phyloP scores from a whole-genome alignment of 306 rosid genomes.

The Erythrophleum fordii region DNA sequence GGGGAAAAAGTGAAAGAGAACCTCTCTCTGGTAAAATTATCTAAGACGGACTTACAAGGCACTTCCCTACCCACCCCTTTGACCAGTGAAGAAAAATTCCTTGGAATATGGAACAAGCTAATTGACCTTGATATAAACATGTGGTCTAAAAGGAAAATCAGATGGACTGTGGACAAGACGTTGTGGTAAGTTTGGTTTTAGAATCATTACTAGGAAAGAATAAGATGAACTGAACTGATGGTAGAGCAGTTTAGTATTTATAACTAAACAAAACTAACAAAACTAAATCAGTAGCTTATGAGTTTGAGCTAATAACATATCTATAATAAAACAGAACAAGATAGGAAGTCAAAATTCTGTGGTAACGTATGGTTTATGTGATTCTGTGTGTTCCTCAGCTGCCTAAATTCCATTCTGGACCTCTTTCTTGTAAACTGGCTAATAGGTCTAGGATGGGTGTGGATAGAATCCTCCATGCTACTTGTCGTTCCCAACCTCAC shows the following conservation, averaged over 20 bases:
- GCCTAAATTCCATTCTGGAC: not conserved
- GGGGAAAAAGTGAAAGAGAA: not conserved
- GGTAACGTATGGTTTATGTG: not conserved
- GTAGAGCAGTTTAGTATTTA: not conserved
- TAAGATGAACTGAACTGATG: not conserved
- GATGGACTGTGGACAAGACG: not conserved
- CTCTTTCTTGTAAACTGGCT: not conserved
- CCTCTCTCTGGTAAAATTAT: not conserved
- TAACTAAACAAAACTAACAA: not conserved
- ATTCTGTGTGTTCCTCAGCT: not conserved
- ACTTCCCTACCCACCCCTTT: not conserved
- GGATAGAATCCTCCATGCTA: not conserved
- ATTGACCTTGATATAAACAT: not conserved
- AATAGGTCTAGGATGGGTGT: not conserved
- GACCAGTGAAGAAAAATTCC: not conserved
- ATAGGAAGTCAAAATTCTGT: too few relatives aligned
- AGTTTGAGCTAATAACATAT: constrained; percentile 8
- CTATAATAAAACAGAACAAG: not conserved
- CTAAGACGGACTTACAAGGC: not conserved
- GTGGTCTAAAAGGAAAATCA: not conserved
- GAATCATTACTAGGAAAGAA: constrained; percentile 7
- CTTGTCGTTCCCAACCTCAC: not conserved
- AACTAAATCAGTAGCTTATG: not conserved
- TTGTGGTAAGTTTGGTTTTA: not conserved
- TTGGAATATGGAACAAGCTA: not conserved